A percentile compares a stretch with the other conserved stretches of the same genome.
Conservation (phyloP, 1,284 basidiomycete genomes). For the Kalmanozyma brasiliensis region DNA sequence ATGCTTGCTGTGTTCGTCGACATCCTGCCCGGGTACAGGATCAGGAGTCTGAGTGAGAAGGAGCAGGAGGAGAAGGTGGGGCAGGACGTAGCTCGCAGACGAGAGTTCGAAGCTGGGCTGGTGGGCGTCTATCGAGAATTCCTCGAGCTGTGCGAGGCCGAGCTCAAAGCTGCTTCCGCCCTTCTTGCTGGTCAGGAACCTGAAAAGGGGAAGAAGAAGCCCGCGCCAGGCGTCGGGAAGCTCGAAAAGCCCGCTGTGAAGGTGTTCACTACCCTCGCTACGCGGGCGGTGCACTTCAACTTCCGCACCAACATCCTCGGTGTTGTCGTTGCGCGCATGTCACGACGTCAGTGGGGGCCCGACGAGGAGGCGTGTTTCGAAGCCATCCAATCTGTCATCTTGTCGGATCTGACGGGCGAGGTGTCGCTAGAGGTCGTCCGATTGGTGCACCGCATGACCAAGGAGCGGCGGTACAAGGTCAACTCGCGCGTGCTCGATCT, state of each 20-base stretch:
- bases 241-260: conserved; percentile 73
- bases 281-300: conserved; percentile 93
- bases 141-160: conserved; percentile 85
- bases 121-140: conserved; percentile 89
- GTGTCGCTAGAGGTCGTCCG: conserved; percentile 89
- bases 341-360: conserved; percentile 72
- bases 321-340: conserved; percentile 83
- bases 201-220: not conserved
- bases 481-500: conserved; percentile 88
- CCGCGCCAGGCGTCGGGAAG: conserved; percentile 62
- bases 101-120: conserved; percentile 97
- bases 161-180: conserved; percentile 74
- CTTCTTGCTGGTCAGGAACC: not conserved
- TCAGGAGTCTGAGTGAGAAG: conserved; percentile 86
- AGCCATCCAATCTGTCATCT: conserved; percentile 83
- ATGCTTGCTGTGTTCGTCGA: conserved; percentile 95
- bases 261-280: conserved; percentile 86
- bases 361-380: conserved; percentile 83
- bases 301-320: conserved; percentile 93
- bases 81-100: conserved; percentile 86
- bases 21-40: conserved; percentile 82
- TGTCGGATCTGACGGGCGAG: conserved; percentile 79
- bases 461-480: conserved; percentile 88
- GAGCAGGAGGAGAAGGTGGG: conserved; percentile 94
- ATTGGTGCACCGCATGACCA: conserved; percentile 93